phyloP scores from a whole-genome alignment of 2,329 filamentous ascomycete species.

The Biscogniauxia mediterranea region DNA sequence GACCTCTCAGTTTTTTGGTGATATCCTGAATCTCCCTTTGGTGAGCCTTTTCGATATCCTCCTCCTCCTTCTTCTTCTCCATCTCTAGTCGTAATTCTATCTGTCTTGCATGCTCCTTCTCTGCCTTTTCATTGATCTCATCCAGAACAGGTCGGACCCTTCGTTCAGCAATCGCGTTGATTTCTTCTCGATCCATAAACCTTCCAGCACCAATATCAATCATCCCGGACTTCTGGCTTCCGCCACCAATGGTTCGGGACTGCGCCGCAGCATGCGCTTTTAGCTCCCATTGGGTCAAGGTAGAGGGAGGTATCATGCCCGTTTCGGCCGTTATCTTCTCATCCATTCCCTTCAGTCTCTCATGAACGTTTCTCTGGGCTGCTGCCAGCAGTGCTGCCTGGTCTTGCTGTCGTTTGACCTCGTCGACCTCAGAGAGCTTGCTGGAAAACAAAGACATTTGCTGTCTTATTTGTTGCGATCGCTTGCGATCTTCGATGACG shows the following conservation, averaged over 20 bases:
- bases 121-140: constrained; percentile 77
- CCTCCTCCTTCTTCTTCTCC: constrained; percentile 62
- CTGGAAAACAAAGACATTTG: constrained; percentile 79
- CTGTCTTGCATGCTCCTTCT: constrained; percentile 66
- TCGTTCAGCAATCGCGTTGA: constrained; percentile 75
- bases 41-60: constrained; percentile 47
- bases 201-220: constrained; percentile 76
- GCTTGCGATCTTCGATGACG: constrained; percentile 61
- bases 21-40: constrained; percentile 54
- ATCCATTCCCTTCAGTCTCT: constrained; percentile 76
- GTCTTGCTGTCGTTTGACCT: constrained; percentile 71
- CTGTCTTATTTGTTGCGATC: constrained; percentile 68
- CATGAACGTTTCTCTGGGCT: constrained; percentile 83
- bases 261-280: constrained; percentile 71
- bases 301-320: constrained; percentile 67
- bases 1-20: constrained; percentile 58
- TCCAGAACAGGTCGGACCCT: constrained; percentile 81
- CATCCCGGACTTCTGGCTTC: constrained; percentile 53
- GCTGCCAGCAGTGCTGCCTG: constrained; percentile 72
- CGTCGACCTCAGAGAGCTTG: constrained; percentile 66
- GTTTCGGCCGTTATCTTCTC: constrained; percentile 75
- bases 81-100: constrained; percentile 61
- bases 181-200: constrained; percentile 73
- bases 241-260: constrained; percentile 59
- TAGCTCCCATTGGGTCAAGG: constrained; percentile 74